Base-by-base conservation (phyloP, 2,329 filamentous ascomycete species). In the Diaporthe sp. region DNA sequence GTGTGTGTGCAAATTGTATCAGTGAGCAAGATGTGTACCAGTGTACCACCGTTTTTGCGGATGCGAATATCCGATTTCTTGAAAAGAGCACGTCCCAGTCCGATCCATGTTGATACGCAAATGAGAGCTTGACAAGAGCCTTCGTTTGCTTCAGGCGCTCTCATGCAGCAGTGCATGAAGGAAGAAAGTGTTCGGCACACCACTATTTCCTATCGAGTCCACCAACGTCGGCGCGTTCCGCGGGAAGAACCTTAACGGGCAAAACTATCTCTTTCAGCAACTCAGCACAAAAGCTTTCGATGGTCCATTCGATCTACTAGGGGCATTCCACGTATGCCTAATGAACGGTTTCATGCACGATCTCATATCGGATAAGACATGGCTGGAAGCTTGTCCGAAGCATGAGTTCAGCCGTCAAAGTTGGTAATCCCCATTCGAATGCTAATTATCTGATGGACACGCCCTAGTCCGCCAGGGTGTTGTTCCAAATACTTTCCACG, bases 401-500 rank as follows among this genome's bases (percentile, higher is more conserved):
- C 28, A 64, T 15, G 45, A 42, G 40, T 22, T 6, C 1, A 28
- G 57, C 33, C 33, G 17, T 35, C 55, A 57, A 22, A 2, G 22
- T 54, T 9, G 35, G 40, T 45, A 25, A 4, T 22, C 13, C 25
- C 30, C 38, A 6, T 28, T 42, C 9, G 8, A 40, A 40, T 60
- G 17, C 58, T 45, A 22, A n/a, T n/a, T n/a, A n/a, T n/a, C n/a
- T 60, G 2, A 5, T 2, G 15, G 10, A 30, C 58, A 61, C 8
- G 17, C 25, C 28, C 60, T 50, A 50, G 19, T 66, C 60, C 6
- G 45, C n/a, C 10, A 79, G 47, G 1, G 80, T 80, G 61, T 80
- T 80, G 40, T 90, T 85, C 87, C 88, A 91, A 66, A 91, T 80
- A 79, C 88, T 90, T 74, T 83, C 80, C 68, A 88, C 88, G 3